phyloP scores from a whole-genome alignment of 192 early-diverging fungal species.

The Backusella sp. region DNA sequence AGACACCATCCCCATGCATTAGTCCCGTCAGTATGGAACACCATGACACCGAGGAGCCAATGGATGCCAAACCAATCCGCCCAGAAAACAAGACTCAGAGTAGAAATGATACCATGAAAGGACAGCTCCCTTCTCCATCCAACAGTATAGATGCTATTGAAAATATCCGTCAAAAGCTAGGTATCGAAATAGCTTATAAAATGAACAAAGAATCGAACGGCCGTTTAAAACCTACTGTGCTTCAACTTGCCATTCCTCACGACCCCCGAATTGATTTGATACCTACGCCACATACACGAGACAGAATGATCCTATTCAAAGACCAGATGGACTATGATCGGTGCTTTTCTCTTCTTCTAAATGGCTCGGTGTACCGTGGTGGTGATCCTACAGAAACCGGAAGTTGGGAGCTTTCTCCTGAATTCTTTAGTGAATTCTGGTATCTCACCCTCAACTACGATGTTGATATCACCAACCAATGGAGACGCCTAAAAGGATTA shows the following conservation, averaged over 20 bases:
- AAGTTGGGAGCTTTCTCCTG: constrained; percentile 28
- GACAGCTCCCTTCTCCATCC: background rate
- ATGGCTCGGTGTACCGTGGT: constrained; percentile 23
- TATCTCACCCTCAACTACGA: constrained; percentile 24
- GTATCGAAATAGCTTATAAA: constrained; percentile 14
- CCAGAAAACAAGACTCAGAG: background rate
- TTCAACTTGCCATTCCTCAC: constrained; percentile 26
- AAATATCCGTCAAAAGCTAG: constrained; percentile 23
- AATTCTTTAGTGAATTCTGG: constrained; percentile 32
- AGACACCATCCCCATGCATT: background rate
- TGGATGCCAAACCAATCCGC: background rate
- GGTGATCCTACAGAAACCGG: constrained; percentile 33
- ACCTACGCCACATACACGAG: constrained; percentile 20
- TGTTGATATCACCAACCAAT: constrained; percentile 20
- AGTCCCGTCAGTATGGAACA: too few species aligned
- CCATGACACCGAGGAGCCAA: background rate
- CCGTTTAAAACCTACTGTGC: constrained; percentile 19
- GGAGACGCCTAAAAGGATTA: constrained; percentile 24
- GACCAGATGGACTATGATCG: constrained; percentile 32
- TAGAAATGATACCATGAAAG: background rate
- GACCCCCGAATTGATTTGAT: constrained; percentile 28
- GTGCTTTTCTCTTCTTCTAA: constrained; percentile 25
- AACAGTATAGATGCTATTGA: constrained; percentile 27
- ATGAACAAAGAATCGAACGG: background rate
- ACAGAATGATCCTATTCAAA: constrained; percentile 31